These are phyloP conservation scores for Aspergillus persii DNA, from an alignment of 2,329 filamentous ascomycete genomes.

Conservation along the genomic window DNA sequence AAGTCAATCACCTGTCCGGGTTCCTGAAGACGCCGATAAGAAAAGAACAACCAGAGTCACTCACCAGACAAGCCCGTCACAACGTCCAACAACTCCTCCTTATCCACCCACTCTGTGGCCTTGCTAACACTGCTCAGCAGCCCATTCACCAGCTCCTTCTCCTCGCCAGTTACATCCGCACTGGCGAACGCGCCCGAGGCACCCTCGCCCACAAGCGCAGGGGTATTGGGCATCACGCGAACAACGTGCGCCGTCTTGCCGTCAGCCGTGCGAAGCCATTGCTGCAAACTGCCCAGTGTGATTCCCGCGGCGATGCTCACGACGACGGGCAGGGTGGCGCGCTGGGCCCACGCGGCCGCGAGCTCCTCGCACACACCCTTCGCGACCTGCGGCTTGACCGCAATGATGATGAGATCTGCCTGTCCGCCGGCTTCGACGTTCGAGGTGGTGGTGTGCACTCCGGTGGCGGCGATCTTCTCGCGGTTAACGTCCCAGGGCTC, in stretches of 20 bases:
- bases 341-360: conserved; percentile 24
- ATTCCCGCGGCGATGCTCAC: conserved; percentile 37
- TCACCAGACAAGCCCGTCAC: conserved; percentile 36
- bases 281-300: conserved; percentile 29
- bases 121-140: conserved; percentile 32
- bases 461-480: conserved; percentile 30
- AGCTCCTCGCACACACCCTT: conserved; percentile 34
- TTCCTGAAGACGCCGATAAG: too few relatives aligned
- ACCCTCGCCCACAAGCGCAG: conserved; percentile 34
- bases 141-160: conserved; percentile 32
- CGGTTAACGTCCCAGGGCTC: conserved; percentile 38
- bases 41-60: background rate
- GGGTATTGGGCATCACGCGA: conserved; percentile 38
- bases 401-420: conserved; percentile 33
- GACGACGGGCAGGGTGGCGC: conserved; percentile 26
- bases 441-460: conserved; percentile 30
- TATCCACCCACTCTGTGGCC: conserved; percentile 35
- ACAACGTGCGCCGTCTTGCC: conserved; percentile 27
- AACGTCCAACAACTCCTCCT: conserved; percentile 34
- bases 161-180: conserved; percentile 23
- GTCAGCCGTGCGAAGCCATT: conserved; percentile 28
- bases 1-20: background rate
- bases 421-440: conserved; percentile 27
- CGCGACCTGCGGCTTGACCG: conserved; percentile 36
- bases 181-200: conserved; percentile 30